Conservation (phyloP, 495 filamentous ascomycete genomes). For the Oleoguttula mirabilis region DNA sequence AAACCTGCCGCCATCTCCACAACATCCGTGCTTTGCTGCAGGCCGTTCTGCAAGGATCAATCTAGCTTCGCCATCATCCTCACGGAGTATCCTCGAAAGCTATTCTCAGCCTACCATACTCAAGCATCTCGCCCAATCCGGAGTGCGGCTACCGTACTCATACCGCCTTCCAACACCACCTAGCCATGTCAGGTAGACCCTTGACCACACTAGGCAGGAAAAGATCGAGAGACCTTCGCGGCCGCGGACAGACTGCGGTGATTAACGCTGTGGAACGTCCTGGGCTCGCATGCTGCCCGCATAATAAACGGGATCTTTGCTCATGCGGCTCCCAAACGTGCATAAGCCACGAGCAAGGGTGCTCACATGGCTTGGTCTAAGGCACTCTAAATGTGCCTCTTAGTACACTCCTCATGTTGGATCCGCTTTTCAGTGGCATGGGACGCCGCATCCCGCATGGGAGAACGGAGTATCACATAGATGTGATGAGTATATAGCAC, state of each 20-base stretch:
- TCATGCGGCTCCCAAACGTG: neutral
- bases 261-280: neutral
- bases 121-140: too few relatives aligned
- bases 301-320: neutral
- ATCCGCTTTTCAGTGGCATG: neutral
- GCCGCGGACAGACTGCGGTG: too few relatives aligned
- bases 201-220: too few relatives aligned
- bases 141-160: neutral
- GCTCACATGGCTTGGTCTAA: neutral
- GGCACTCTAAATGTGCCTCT: neutral
- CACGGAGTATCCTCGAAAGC: neutral
- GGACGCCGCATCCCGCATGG: neutral
- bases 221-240: too few relatives aligned
- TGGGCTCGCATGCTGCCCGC: neutral
- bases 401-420: neutral
- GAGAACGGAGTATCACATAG: neutral
- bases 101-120: neutral
- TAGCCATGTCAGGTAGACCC: neutral
- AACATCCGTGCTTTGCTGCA: neutral
- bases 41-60: neutral
- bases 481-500: neutral
- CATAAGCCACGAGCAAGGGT: too few relatives aligned
- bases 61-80: too few relatives aligned
- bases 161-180: neutral
- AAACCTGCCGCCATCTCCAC: neutral